Conservation (phyloP, 495 filamentous ascomycete species). For the Astrothelium macrocarpum region DNA sequence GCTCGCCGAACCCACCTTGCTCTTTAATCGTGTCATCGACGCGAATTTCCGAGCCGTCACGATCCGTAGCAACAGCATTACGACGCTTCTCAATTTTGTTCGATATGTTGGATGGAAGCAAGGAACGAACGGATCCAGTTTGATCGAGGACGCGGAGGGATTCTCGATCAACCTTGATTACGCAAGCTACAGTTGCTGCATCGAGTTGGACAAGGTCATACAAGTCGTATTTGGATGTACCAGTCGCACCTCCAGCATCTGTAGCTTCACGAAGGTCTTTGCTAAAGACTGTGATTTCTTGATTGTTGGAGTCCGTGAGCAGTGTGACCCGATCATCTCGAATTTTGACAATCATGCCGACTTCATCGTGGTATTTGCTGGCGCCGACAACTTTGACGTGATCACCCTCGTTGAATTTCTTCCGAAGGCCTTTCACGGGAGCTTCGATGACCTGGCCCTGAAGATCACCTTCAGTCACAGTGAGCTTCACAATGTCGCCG, state of each 20-base stretch:
- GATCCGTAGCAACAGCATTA: conserved; percentile 81
- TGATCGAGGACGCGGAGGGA: conserved; percentile 85
- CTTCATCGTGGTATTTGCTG: conserved; percentile 83
- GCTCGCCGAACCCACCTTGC: conserved; percentile 57
- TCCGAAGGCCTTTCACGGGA: conserved; percentile 84
- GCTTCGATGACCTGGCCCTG: conserved; percentile 81
- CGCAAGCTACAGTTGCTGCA: conserved; percentile 78
- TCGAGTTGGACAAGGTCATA: conserved; percentile 93
- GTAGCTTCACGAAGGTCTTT: conserved; percentile 89
- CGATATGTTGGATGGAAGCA: conserved; percentile 83
- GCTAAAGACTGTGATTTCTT: conserved; percentile 95
- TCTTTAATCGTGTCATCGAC: conserved; percentile 89
- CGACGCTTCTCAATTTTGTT: conserved; percentile 72
- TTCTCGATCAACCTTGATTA: conserved; percentile 92
- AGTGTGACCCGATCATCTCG: conserved; percentile 84
- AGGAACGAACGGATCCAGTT: conserved; percentile 66
- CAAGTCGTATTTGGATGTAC: conserved; percentile 76
- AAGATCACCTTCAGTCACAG: conserved; percentile 72
- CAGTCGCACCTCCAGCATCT: conserved; percentile 72
- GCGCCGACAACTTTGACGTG: conserved; percentile 98
- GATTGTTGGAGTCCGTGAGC: conserved; percentile 78
- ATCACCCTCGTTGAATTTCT: conserved; percentile 86
- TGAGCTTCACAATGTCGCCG: conserved; percentile 81
- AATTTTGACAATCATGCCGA: conserved; percentile 93
- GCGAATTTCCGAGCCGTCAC: conserved; percentile 86